Evolutionary conservation across 805 yeast species (phyloP), one percentile per base, ranked within the genome.

Genomic region (Candida dajiaensis): DNA sequence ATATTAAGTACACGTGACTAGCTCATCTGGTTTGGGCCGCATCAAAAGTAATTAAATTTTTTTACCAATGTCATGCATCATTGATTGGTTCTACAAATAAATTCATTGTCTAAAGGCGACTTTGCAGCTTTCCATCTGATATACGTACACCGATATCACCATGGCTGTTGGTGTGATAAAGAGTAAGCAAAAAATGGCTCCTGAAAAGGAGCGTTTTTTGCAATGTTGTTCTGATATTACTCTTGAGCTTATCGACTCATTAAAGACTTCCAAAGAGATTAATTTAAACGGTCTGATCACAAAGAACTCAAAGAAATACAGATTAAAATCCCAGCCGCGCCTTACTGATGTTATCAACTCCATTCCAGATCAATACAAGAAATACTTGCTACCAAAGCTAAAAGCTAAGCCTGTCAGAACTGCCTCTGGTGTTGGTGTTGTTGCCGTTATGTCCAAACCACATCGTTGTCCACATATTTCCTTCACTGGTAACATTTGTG

Each of bases 381-480:
- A 89, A 63, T 89, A 89, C 60, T 69, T 94, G 45, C 73, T 94
- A 36, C 99, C 98, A 2, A 90, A 90, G 67, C 73, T 94, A 40
- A 88, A 94, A 68, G 99, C 99, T n/a, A 94, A 94, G 66, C 99
- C 99, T 0, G 98, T 94, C 40, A 78, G 99, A 67, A 94, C 99
- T 0, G 99, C 99, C 0, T 86, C 96, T 11, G 99, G 99, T 58
- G 95, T 94, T 49, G 99, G 99, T 10, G 99, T 94, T 19, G 98
- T 94, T 40, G 99, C 99, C 0, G 98, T 94, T 28, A 94, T 94
- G 98, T 90, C 97, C 71, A 94, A 94, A 66, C 99, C 99, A 3
- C 99, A 94, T 66, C 77, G 99, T 70, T 94, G 99, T 68, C 99
- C 99, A 23, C 99, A 94, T 67, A 94, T 94, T 58, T 98, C 99